phyloP scores from a whole-genome alignment of 257 asterid genomes.

The Salvia rosmarinus region DNA sequence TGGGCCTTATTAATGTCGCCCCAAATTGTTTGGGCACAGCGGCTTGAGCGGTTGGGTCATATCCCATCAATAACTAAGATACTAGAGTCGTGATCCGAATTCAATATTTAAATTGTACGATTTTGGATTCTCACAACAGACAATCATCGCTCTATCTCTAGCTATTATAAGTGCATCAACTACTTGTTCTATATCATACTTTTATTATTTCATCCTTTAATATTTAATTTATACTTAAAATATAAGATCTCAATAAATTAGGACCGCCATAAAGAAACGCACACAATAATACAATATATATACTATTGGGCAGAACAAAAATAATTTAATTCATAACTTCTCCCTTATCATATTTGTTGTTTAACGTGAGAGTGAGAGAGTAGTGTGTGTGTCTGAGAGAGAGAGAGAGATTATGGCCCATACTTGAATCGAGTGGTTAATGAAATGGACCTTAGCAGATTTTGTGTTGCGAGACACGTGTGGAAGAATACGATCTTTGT shows the following conservation, averaged over 20 bases:
- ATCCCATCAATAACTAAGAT: no score
- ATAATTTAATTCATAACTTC: background rate
- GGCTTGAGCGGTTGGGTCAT: no score
- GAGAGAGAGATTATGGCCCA: no score
- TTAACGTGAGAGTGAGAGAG: no score
- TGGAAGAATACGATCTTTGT: slow-evolving; percentile 31
- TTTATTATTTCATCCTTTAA: background rate
- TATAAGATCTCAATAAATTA: background rate
- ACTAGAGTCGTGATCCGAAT: no score
- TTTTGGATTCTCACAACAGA: no score
- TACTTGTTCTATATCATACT: no score
- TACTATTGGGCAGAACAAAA: background rate
- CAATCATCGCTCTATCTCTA: no score
- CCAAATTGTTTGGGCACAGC: no score
- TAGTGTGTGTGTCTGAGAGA: background rate
- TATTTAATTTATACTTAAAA: background rate
- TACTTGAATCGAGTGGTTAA: slow-evolving; percentile 7
- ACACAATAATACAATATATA: background rate
- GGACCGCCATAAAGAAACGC: background rate
- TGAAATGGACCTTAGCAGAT: slow-evolving; percentile 24
- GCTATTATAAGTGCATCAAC: no score
- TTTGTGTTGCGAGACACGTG: slow-evolving; percentile 15
- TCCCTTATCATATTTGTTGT: background rate
- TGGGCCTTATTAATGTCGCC: no score
- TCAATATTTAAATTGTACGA: no score